These are phyloP conservation scores for Hondaea fermentalgiana DNA, from an alignment of 108 stramenopile species.

Conservation along the genomic window DNA sequence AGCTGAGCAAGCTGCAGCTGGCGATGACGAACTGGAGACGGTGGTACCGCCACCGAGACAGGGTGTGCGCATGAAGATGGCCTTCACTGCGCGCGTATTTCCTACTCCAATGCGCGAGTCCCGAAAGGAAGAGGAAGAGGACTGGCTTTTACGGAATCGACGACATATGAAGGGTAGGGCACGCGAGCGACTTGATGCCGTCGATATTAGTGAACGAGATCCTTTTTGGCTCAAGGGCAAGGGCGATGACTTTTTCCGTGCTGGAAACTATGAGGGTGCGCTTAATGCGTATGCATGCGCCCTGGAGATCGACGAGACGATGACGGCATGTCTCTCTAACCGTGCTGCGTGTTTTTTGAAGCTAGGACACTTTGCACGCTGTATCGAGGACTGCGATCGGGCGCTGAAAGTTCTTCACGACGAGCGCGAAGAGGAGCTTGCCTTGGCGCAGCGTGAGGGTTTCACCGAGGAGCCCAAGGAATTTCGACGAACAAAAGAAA, in stretches of 20 bases:
- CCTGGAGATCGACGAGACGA: not conserved
- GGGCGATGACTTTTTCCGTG: slow-evolving; percentile 46
- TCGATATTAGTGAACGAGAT: slow-evolving; percentile 45
- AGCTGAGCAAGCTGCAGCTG: not conserved
- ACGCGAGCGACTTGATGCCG: not conserved
- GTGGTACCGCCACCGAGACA: slow-evolving; percentile 38
- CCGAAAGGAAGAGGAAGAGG: slow-evolving; percentile 42
- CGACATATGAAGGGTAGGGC: slow-evolving; percentile 27
- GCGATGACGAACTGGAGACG: slow-evolving; percentile 21
- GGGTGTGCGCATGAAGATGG: slow-evolving; percentile 23
- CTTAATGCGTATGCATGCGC: not conserved
- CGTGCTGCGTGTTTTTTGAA: slow-evolving; percentile 40
- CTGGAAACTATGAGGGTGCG: not conserved
- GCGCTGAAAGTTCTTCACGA: slow-evolving; percentile 32
- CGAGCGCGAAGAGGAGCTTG: slow-evolving; percentile 29
- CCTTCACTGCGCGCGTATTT: slow-evolving; percentile 43
- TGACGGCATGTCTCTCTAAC: slow-evolving; percentile 25
- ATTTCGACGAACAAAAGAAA: not conserved
- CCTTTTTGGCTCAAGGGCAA: slow-evolving; percentile 50
- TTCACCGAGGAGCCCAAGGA: not conserved
- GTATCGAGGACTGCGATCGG: not conserved
- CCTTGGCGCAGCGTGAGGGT: slow-evolving; percentile 28
- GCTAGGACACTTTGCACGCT: not conserved
- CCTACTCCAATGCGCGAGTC: slow-evolving; percentile 50
- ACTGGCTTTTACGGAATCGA: slow-evolving; percentile 49